Base-by-base conservation (phyloP, 306 rosid genomes). In the Alnus rubra region DNA sequence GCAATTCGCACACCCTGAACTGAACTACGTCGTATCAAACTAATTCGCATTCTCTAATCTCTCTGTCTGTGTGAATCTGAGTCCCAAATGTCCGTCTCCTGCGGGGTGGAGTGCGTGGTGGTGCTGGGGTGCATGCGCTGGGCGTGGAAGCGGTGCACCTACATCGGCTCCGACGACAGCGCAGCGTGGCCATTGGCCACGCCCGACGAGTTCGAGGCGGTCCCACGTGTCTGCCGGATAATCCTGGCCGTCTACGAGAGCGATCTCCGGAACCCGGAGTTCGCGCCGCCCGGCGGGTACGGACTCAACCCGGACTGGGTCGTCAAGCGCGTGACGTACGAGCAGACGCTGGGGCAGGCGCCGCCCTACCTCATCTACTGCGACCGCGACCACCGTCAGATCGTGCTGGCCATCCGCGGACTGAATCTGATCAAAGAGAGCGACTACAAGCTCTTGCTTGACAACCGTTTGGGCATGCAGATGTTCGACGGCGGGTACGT, bases 121-220 rank as follows among this genome's bases (percentile, higher is more conserved):
- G 58, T 89, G 0, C 28, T 91, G 11, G 99, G 99, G 47, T 95
- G 97, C 79, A 73, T 86, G 4, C 91, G 99, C 11, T 95, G 99
- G 99, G 82, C 87, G 0, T 95, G 98, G 98, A 90, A 90, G 73
- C 98, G 98, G n/a, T 95, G 98, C 83, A 93, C 96, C 5, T 82
- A 91, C 86, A 58, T 95, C 16, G 98, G 99, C 53, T 77, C 91
- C 42, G 87, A 95, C 88, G 99, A 95, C 79, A 91, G 97, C 74
- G 87, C 84, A 80, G 87, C 94, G 6, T 93, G 99, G 98, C 44
- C 97, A 0, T 13, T 78, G 30, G 94, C 99, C 71, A 87, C 96
- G 35, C 4, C 79, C 49, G 89, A 80, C 9, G 98, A 95, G 78
- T 90, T 95, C 79, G 94, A 87, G 0, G 77, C 88, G 0, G 85